phyloP scores from a whole-genome alignment of 371 early-diverging fungal genomes.

The Mortierella sp. region DNA sequence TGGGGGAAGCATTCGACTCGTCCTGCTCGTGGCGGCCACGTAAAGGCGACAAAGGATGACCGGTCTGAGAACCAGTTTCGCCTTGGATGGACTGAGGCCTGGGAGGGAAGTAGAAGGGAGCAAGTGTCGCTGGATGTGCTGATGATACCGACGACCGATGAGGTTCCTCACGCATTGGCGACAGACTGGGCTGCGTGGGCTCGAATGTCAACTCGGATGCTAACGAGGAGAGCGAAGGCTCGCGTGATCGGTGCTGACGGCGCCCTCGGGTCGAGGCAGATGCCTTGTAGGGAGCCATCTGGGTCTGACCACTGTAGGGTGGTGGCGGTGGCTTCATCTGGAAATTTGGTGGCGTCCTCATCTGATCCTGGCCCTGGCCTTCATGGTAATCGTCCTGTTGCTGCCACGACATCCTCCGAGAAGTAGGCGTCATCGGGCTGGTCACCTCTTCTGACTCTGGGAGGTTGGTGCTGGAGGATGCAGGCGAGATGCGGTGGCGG shows the following conservation, averaged over 20 bases:
- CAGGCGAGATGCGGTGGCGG: slow-evolving; percentile 46
- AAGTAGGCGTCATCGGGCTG: slow-evolving; percentile 33
- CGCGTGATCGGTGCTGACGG: slow-evolving; percentile 47
- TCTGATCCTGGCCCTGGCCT: slow-evolving; percentile 9
- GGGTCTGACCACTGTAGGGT: slow-evolving; percentile 47
- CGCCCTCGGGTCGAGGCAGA: slow-evolving; percentile 22
- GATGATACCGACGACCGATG: neutral
- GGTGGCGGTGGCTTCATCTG: slow-evolving; percentile 48
- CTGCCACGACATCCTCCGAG: slow-evolving; percentile 18
- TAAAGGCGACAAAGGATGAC: slow-evolving; percentile 1
- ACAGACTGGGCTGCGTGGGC: slow-evolving; percentile 36
- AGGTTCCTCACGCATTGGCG: slow-evolving; percentile 37
- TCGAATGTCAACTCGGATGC: slow-evolving; percentile 55
- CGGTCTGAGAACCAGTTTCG: neutral
- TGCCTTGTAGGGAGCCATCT: slow-evolving; percentile 10
- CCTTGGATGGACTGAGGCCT: slow-evolving; percentile 26
- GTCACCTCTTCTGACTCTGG: slow-evolving; percentile 21
- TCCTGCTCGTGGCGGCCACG: neutral
- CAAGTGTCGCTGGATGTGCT: slow-evolving; percentile 29
- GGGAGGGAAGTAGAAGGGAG: slow-evolving; percentile 45
- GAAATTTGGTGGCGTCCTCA: slow-evolving; percentile 21
- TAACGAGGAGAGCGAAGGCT: slow-evolving; percentile 45
- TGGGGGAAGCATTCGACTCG: slow-evolving; percentile 4
- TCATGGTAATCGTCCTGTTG: slow-evolving; percentile 10
- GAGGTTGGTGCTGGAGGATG: slow-evolving; percentile 34